Evolutionary conservation across 2,329 filamentous ascomycete genomes (phyloP).

Genomic region (Parasarocladium wereldwijsianum): DNA sequence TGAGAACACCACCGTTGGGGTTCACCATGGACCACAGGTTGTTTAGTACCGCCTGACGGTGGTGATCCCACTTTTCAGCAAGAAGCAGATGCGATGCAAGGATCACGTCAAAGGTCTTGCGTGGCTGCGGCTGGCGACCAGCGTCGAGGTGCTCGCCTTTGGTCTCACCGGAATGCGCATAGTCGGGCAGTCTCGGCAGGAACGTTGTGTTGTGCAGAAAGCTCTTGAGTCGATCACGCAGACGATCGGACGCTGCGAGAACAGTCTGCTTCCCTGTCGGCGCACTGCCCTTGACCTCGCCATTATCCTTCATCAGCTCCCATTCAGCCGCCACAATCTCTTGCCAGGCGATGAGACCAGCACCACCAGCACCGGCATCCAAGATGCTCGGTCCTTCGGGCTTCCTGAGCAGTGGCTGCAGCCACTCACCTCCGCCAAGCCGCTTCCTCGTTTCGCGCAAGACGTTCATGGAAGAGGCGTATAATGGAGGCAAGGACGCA

Average conservation of each 20-base stretch:
- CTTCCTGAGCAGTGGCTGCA: slow-evolving; percentile 46
- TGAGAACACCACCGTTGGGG: slow-evolving; percentile 70
- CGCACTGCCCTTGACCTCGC: slow-evolving; percentile 22
- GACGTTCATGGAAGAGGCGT: slow-evolving; percentile 50
- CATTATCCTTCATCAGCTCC: slow-evolving; percentile 47
- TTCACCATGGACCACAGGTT: slow-evolving; percentile 83
- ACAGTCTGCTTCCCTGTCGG: slow-evolving; percentile 66
- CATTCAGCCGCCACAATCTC: slow-evolving; percentile 72
- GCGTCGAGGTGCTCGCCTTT: slow-evolving; percentile 45
- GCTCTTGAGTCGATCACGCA: slow-evolving; percentile 60
- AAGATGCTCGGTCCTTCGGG: slow-evolving; percentile 50
- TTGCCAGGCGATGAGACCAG: slow-evolving; percentile 60
- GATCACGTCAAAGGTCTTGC: slow-evolving; percentile 80
- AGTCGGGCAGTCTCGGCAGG: slow-evolving; percentile 80
- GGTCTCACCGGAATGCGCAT: slow-evolving; percentile 50
- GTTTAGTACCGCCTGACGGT: slow-evolving; percentile 65
- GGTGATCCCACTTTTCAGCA: slow-evolving; percentile 57
- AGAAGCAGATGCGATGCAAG: slow-evolving; percentile 78
- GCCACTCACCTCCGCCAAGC: slow-evolving; percentile 56
- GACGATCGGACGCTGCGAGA: slow-evolving; percentile 57
- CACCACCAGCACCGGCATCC: slow-evolving; percentile 62
- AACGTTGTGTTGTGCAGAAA: slow-evolving; percentile 85
- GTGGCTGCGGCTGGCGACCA: slow-evolving; percentile 34
- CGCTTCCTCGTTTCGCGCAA: slow-evolving; percentile 62
- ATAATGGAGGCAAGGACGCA: slow-evolving; percentile 54